phyloP scores from a whole-genome alignment of 163 green algal species.

The Scenedesmus sp. region DNA sequence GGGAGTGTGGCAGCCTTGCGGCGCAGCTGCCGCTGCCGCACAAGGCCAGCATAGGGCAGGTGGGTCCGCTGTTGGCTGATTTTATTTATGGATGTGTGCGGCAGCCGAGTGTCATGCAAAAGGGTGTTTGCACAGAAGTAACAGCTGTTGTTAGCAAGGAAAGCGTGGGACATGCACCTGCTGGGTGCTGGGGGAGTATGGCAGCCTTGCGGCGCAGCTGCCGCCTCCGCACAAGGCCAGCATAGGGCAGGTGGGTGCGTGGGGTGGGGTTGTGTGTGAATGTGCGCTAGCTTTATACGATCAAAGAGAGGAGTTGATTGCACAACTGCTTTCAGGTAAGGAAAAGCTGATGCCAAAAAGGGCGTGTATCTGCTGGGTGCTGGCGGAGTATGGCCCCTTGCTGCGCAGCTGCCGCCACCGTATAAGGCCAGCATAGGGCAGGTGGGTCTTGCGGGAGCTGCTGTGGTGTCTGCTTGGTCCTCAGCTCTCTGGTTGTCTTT shows the following conservation, averaged over 20 bases:
- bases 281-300: no score
- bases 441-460: not conserved
- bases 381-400: conserved; percentile 92
- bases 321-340: no score
- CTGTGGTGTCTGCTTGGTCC: not conserved
- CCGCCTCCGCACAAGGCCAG: conserved; percentile 7
- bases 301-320: no score
- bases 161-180: conserved; percentile 58
- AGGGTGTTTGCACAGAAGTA: no score
- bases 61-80: conserved; percentile 53
- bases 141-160: no score
- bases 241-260: not conserved
- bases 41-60: not conserved
- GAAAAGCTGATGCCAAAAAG: no score
- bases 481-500: no score
- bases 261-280: no score
- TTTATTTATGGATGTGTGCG: no score
- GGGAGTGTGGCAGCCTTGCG: conserved; percentile 88
- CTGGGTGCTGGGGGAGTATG: conserved; percentile 96
- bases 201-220: conserved; percentile 57
- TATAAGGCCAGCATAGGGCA: not conserved
- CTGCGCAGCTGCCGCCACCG: conserved; percentile 27
- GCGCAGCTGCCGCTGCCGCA: conserved; percentile 18
- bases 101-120: no score
- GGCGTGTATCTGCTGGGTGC: conserved; percentile 80